Conservation (phyloP, 257 asterid species). For the Penstemon eatonii region DNA sequence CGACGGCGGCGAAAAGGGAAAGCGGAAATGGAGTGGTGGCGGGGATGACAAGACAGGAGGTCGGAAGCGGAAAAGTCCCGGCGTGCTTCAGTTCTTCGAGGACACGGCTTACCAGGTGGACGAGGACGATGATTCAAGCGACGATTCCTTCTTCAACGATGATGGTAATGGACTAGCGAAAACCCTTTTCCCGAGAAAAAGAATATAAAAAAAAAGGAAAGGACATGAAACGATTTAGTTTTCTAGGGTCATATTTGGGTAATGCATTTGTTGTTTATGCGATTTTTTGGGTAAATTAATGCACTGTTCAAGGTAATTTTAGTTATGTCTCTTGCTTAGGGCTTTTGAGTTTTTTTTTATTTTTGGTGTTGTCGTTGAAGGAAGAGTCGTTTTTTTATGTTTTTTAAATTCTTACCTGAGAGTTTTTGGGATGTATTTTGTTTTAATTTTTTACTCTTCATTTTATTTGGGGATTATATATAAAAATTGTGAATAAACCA, state of each 20-base stretch:
- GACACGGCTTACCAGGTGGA: conserved; percentile 61
- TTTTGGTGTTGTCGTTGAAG: too few relatives aligned
- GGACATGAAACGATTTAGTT: neutral
- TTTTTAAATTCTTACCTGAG: too few relatives aligned
- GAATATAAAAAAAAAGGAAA: too few relatives aligned
- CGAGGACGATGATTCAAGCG: conserved; percentile 54
- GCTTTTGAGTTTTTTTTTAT: too few relatives aligned
- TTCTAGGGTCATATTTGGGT: conserved; percentile 8
- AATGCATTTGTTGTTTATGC: neutral
- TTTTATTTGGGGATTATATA: too few relatives aligned
- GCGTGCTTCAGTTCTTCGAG: conserved; percentile 64
- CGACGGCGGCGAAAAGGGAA: conserved; percentile 51
- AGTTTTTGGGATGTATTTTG: neutral
- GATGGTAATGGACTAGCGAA: conserved; percentile 40
- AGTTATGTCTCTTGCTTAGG: too few relatives aligned
- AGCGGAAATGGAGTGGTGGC: conserved; percentile 48
- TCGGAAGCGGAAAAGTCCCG: conserved; percentile 58
- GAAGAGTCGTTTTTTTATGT: too few relatives aligned
- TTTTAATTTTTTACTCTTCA: neutral
- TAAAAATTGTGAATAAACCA: too few relatives aligned
- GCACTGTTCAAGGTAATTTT: too few relatives aligned
- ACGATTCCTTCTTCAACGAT: conserved; percentile 43
- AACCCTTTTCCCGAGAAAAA: neutral
- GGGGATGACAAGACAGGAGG: conserved; percentile 54
- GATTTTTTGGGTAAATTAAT: too few relatives aligned